phyloP scores from a whole-genome alignment of 176 grass and related monocot species.

The Triticum urartu region DNA sequence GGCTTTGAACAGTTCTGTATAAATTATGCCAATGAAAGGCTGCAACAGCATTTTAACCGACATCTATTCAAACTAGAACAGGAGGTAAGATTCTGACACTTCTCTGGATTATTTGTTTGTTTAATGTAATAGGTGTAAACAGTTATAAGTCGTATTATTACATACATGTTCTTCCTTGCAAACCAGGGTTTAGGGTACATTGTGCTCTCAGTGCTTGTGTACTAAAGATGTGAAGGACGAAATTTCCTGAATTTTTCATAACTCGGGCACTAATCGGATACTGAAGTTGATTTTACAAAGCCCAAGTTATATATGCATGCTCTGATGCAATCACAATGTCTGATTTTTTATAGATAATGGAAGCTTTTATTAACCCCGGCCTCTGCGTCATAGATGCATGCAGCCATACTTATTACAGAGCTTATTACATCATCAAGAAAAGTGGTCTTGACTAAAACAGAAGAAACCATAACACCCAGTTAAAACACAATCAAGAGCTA shows the following conservation, averaged over 20 bases:
- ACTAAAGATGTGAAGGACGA: not conserved
- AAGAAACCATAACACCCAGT: no score
- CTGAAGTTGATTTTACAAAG: not conserved
- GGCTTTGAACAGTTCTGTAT: slow-evolving; percentile 99
- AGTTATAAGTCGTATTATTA: slow-evolving; percentile 6
- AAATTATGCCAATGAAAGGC: slow-evolving; percentile 97
- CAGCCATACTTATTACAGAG: no score
- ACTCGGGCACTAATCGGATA: slow-evolving; percentile 2
- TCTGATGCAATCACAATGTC: not conserved
- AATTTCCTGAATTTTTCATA: not conserved
- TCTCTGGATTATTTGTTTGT: slow-evolving; percentile 14
- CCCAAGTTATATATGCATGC: not conserved
- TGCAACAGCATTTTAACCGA: slow-evolving; percentile 94
- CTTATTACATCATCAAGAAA: no score
- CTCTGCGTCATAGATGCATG: no score
- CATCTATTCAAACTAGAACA: slow-evolving; percentile 96
- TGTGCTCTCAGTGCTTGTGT: not conserved
- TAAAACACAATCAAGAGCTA: no score
- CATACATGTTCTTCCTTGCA: not conserved
- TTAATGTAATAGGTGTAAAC: not conserved
- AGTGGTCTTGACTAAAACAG: no score
- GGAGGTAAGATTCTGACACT: slow-evolving; percentile 58
- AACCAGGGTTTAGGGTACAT: slow-evolving; percentile 14
- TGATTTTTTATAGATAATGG: no score
- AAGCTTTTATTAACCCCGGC: no score